Conservation (phyloP, 2,329 filamentous ascomycete species). For the Dactylellina parvicollis region DNA sequence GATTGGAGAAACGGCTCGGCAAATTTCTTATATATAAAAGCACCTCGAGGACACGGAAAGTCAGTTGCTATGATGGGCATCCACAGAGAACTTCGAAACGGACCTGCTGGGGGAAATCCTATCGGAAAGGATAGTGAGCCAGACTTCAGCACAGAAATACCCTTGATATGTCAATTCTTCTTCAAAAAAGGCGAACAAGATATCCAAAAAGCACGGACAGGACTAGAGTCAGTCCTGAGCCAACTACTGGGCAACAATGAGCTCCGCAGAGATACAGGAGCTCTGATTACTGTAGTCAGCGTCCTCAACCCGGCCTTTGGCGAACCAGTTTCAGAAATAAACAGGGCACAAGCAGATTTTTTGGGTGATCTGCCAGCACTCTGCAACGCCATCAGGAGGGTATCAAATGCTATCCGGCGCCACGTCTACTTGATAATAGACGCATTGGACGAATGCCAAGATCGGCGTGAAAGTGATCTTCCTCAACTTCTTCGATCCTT, state of each 20-base stretch:
- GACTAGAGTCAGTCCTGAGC: slow-evolving; percentile 19
- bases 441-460: slow-evolving; percentile 28
- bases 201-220: slow-evolving; percentile 23
- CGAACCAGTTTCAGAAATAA: neutral
- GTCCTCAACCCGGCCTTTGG: slow-evolving; percentile 21
- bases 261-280: neutral
- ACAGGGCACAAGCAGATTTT: neutral
- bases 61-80: slow-evolving; percentile 35
- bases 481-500: neutral
- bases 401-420: slow-evolving; percentile 13
- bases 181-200: slow-evolving; percentile 42
- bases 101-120: too few species aligned
- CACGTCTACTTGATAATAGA: slow-evolving; percentile 35
- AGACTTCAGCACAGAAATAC: neutral
- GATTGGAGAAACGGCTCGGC: slow-evolving; percentile 5
- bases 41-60: slow-evolving; percentile 25
- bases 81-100: slow-evolving; percentile 12
- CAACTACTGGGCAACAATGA: slow-evolving; percentile 14
- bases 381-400: neutral
- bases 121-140: slow-evolving; percentile 5
- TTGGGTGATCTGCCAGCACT: slow-evolving; percentile 3
- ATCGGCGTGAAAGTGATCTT: slow-evolving; percentile 1
- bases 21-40: too few species aligned
- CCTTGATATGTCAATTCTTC: slow-evolving; percentile 34
- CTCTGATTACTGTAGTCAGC: neutral